Percentiles rank a stretch among this genome's conserved stretches.
These are phyloP conservation scores for Dryadomyces sulphureus DNA, from an alignment of 2,329 filamentous ascomycete genomes.

Conservation along the genomic window DNA sequence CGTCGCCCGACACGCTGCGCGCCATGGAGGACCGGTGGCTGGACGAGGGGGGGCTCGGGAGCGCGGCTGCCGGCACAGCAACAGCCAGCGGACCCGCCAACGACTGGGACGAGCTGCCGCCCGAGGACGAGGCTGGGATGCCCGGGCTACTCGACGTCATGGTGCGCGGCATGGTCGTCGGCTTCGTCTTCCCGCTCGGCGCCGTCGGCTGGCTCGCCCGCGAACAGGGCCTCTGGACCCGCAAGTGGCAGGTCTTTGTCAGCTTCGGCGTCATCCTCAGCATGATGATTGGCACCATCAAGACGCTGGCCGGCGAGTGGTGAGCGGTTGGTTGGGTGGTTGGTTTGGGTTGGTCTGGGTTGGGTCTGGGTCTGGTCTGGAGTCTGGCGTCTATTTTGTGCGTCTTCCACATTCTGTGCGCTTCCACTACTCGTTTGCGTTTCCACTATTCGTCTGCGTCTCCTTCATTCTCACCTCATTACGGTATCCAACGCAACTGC, in stretches of 20 bases:
- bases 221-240: constrained; percentile 77
- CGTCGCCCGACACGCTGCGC: constrained; percentile 59
- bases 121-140: constrained; percentile 30
- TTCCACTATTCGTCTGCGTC: too few relatives aligned
- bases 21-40: constrained; percentile 84
- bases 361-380: background rate
- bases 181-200: constrained; percentile 89
- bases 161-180: constrained; percentile 75
- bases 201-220: constrained; percentile 73
- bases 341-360: too few relatives aligned
- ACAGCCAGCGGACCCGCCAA: background rate
- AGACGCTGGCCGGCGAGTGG: constrained; percentile 24
- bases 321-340: too few relatives aligned
- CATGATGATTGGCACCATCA: constrained; percentile 57
- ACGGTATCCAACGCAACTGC: too few relatives aligned
- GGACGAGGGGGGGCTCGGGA: constrained; percentile 37
- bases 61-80: constrained; percentile 16
- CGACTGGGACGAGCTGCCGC: constrained; percentile 13
- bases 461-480: too few relatives aligned
- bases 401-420: too few relatives aligned
- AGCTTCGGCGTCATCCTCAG: constrained; percentile 73
- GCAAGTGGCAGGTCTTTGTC: constrained; percentile 74
- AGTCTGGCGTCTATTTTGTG: too few relatives aligned
- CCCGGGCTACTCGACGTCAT: constrained; percentile 63
- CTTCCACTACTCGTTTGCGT: too few relatives aligned